Percentiles rank a stretch among this genome's conserved stretches.
phyloP scores from a whole-genome alignment of 495 filamentous ascomycete genomes.

The Aspergillus hancockii region DNA sequence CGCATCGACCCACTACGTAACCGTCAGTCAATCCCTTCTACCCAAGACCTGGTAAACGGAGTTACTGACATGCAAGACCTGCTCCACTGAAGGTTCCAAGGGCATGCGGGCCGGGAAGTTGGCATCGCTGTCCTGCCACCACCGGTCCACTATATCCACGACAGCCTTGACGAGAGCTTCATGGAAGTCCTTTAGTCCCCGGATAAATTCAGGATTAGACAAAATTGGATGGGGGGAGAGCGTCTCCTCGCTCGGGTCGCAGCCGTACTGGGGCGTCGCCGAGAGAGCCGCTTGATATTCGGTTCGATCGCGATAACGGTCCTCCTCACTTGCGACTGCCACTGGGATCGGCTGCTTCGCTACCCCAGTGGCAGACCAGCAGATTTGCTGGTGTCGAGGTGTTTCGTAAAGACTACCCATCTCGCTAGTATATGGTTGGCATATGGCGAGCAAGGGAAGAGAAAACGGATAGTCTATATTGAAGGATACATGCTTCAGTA shows the following conservation, averaged over 20 bases:
- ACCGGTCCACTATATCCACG: slow-evolving; percentile 36
- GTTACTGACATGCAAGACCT: slow-evolving; percentile 18
- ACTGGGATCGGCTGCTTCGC: neutral
- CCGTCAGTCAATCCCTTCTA: neutral
- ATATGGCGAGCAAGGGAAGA: too few species aligned
- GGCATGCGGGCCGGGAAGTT: slow-evolving; percentile 35
- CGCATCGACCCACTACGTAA: slow-evolving; percentile 15
- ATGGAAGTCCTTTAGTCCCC: slow-evolving; percentile 11
- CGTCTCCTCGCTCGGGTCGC: neutral
- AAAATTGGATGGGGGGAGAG: slow-evolving; percentile 9
- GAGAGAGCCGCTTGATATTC: neutral
- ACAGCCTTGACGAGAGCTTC: slow-evolving; percentile 30
- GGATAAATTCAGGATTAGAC: slow-evolving; percentile 1
- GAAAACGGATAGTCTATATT: too few species aligned
- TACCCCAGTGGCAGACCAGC: slow-evolving; percentile 1
- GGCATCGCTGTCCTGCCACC: slow-evolving; percentile 37
- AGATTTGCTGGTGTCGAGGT: slow-evolving; percentile 8
- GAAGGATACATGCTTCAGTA: too few species aligned
- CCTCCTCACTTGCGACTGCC: neutral
- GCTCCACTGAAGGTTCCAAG: slow-evolving; percentile 30
- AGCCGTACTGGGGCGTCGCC: neutral
- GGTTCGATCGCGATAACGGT: neutral
- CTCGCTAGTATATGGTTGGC: neutral
- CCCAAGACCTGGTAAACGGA: neutral
- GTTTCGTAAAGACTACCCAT: slow-evolving; percentile 5